Evolutionary conservation across 345 rosid species (phyloP), one percentile per base, ranked within the genome.

Genomic region (Nasturtium officinale): DNA sequence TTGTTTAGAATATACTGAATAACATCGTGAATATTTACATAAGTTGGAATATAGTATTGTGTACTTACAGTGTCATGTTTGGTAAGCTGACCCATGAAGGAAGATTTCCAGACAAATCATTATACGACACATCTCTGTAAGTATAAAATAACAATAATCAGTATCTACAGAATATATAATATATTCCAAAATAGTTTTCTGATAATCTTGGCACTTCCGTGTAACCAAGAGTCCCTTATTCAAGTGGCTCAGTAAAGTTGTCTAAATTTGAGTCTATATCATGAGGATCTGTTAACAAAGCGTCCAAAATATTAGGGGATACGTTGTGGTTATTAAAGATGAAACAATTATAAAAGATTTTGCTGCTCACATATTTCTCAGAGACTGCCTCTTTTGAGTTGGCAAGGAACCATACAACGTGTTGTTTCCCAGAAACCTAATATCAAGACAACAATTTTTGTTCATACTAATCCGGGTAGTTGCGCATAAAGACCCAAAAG

Each of bases 341-440:
- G 25, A 23, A 23, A 23, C 25, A 1, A 23, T 23, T 23, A 23
- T 23, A 23, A 23, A 23, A 2, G 25, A 38, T 38, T 38, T 38
- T 10, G 45, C 12, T 4, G 64, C 96, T 73, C 75, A 88, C 97
- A 90, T 79, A 67, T 79, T 85, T 33, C 15, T 40, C 60, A 90
- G 85, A 58, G 71, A 54, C 45, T 81, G 23, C 28, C 76, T 78
- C 61, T 83, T 90, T 51, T 59, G 72, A 63, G 73, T 40, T 5
- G 97, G 89, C 55, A 91, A 83, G 13, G 83, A 55, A 61, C 90
- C 96, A 65, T 60, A 74, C 35, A 91, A 72, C 21, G 32, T 77
- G 67, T 77, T 77, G 54, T 71, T 71, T 53, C 80, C 80, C 16
- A 77, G 68, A 65, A 87, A 89, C 85, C 97, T 91, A 78, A 45